phyloP scores from a whole-genome alignment of 2,329 filamentous ascomycete genomes.

The Hypoxylon sp. region DNA sequence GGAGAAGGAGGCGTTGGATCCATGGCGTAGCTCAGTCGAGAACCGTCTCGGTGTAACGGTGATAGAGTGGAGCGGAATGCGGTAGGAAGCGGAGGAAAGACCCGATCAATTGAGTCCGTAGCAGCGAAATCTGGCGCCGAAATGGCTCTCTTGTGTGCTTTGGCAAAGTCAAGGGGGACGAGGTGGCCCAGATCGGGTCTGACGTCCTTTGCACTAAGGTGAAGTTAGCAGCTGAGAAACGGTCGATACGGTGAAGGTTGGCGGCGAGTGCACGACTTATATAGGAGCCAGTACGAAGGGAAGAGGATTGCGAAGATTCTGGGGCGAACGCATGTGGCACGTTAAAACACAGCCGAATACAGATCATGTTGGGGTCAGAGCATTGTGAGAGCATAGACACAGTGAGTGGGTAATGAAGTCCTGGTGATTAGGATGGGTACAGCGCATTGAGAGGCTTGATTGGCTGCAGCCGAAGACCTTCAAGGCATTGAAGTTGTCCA shows the following conservation, averaged over 20 bases:
- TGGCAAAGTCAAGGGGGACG: constrained; percentile 43
- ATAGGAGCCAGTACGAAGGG: constrained; percentile 5
- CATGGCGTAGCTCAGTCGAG: constrained; percentile 39
- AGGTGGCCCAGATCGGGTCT: constrained; percentile 27
- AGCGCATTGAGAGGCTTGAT: constrained; percentile 9
- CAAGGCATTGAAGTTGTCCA: constrained; percentile 3
- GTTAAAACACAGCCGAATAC: constrained; percentile 8
- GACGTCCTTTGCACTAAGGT: constrained; percentile 37
- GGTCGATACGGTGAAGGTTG: background rate
- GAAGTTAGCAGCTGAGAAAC: constrained; percentile 19
- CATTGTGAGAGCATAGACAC: background rate
- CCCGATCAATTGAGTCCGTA: constrained; percentile 41
- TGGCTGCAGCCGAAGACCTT: constrained; percentile 1
- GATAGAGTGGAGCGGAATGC: constrained; percentile 49
- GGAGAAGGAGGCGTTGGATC: constrained; percentile 39
- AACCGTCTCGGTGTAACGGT: constrained; percentile 44
- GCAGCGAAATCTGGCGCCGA: constrained; percentile 62
- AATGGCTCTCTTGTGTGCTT: constrained; percentile 62
- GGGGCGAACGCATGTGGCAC: background rate
- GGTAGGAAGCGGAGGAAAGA: constrained; percentile 42
- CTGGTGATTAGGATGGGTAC: constrained; percentile 15
- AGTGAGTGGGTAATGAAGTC: constrained; percentile 2
- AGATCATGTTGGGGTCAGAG: constrained; percentile 31
- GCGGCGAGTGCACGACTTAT: constrained; percentile 6
- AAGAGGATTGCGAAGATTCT: background rate